Base-by-base conservation (phyloP, 768 basidiomycete genomes). In the Crepidotus variabilis region DNA sequence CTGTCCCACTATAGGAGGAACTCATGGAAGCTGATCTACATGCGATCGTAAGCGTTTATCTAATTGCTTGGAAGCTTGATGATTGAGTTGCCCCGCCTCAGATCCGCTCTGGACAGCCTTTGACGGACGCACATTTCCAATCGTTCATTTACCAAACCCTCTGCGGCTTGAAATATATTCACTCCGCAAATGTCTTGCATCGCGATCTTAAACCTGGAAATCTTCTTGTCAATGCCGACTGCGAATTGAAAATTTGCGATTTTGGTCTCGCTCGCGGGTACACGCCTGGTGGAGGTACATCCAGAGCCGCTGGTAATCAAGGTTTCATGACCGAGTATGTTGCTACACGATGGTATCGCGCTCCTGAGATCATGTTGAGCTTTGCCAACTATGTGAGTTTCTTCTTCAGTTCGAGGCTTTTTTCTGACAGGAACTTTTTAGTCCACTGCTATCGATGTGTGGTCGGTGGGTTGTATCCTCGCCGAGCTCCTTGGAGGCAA, bases 271-370 rank as follows among this genome's bases (percentile, higher is more conserved):
- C 97, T 2, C 79, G 95, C 67, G 94, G 94, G 2, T 96, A 94
- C 71, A 92, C 88, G 20, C 92, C 92, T 3, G 90, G 88, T 18
- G 82, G 87, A 47, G 88, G 89, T 33, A 84, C 82, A 34, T 87
- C 84, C 52, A 85, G 80, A 61, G 80, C 86, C 0, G 85, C 88
- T 20, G 86, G 87, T 35, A 90, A 90, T 65, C 89, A 88, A 65
- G 96, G 96, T 0, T 98, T 98, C 75, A 98, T 98, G 96, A 98
- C 97, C 0, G 97, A 98, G 74, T 98, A 96, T 70, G 90, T 98
- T 32, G 96, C 96, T n/a, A 99, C 96, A 7, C 81, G 96, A 55
- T 98, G 96, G 96, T 99, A 99, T 70, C 81, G 96, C 34, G 96
- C 96, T 20, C 96, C 97, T 0, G 97, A 99, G 75, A 99, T 98